Conservation (phyloP, 352 stramenopile genomes). For the Phytophthora colocasiae region DNA sequence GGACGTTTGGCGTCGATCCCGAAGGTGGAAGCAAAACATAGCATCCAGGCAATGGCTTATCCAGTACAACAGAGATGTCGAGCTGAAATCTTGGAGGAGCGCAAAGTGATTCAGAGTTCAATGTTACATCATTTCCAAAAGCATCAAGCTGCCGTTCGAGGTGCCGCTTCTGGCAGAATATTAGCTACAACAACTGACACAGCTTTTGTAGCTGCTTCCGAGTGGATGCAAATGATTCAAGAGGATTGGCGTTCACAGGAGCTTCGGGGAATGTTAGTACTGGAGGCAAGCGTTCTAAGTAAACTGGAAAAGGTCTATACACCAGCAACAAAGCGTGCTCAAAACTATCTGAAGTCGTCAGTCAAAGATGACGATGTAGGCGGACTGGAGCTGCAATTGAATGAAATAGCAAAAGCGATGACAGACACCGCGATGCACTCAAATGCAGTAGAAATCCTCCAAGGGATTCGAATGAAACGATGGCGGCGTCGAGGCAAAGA, state of each 20-base stretch:
- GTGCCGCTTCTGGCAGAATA: slow-evolving; percentile 17
- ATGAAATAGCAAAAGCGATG: slow-evolving; percentile 45
- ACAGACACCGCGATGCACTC: slow-evolving; percentile 3
- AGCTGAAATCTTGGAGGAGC: slow-evolving; percentile 15
- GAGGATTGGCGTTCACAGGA: slow-evolving; percentile 58
- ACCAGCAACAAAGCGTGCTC: slow-evolving; percentile 25
- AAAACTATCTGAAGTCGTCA: slow-evolving; percentile 12
- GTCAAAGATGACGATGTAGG: not conserved
- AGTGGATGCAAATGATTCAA: slow-evolving; percentile 65
- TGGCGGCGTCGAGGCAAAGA: slow-evolving; percentile 27
- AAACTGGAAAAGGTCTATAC: slow-evolving; percentile 35
- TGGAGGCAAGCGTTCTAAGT: slow-evolving; percentile 48
- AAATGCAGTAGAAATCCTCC: slow-evolving; percentile 16
- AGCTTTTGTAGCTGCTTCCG: slow-evolving; percentile 3
- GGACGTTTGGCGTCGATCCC: not conserved
- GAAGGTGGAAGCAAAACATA: not conserved
- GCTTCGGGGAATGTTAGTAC: slow-evolving; percentile 48
- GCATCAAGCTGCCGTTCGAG: slow-evolving; percentile 45
- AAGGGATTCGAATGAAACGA: slow-evolving; percentile 28
- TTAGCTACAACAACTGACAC: slow-evolving; percentile 7
- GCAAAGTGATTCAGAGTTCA: slow-evolving; percentile 11
- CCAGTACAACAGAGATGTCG: not conserved
- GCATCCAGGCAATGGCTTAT: not conserved
- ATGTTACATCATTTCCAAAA: slow-evolving; percentile 46
- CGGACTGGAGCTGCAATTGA: slow-evolving; percentile 31